Evolutionary conservation across 2,329 filamentous ascomycete genomes (phyloP), one percentile per base, ranked within the genome.

Genomic region (Talaromyces sp.): DNA sequence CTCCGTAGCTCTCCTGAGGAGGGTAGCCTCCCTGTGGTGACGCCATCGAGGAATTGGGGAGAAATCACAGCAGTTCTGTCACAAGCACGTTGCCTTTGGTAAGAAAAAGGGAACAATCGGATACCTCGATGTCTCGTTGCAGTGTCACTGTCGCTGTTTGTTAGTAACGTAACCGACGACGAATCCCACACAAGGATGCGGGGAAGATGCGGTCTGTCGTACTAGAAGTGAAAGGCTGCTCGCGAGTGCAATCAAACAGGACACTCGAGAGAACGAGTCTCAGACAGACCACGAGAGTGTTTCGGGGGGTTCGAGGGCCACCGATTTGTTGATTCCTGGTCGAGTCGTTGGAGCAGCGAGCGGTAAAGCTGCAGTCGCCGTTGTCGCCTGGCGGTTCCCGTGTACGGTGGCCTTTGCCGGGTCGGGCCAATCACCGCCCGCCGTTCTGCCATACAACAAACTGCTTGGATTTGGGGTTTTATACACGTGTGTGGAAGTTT

Each of bases 21-120:
- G 76, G 80, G 68, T 81, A 82, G 63, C 76, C 79, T 68, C 78
- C 78, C 71, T 82, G 80, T 67, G 80, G 79, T 70, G 80, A 74
- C 66, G 81, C 77, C 80, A 83, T 82, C 63, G 62, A 67, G 65
- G 60, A 56, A 31, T 55, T 51, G 52, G 38, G 49, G 43, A 43
- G 41, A 5, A 52, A 32, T 56, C 43, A n/a, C 32, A 26, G 38
- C 46, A 24, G 31, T 19, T n/a, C 49, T 46, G 10, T 49, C 57
- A 56, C 43, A 19, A 19, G 21, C 52, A 38, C 27, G 24, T 21
- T 32, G 29, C 17, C 1, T 43, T 50, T 55, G 11, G 35, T 38
- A n/a, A 24, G 14, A 7, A 9, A 24, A n/a, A 27, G 8, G 41
- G 41, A 27, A 14, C 17, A 58, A 54, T 55, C 21, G 56, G 41